Percentiles rank a stretch among this genome's conserved stretches.
Evolutionary conservation across 2,329 filamentous ascomycete genomes (phyloP).

Genomic region (Aspergillus vadensis): DNA sequence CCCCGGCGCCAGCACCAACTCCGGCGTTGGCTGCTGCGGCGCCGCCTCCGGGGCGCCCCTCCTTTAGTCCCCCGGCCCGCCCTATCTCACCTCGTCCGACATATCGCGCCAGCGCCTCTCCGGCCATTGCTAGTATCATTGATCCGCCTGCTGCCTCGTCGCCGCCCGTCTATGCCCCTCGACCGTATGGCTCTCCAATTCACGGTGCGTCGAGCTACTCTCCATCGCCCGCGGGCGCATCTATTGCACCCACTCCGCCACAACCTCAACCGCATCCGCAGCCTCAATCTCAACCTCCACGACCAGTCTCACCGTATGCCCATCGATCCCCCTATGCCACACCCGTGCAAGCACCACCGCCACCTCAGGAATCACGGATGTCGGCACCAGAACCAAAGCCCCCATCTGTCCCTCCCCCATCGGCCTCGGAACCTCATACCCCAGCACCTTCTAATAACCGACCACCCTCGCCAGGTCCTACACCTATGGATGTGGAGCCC

Average conservation of each 20-base stretch:
- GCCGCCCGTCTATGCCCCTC: constrained; percentile 32
- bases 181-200: constrained; percentile 31
- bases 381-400: constrained; percentile 18
- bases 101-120: constrained; percentile 79
- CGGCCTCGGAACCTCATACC: neutral
- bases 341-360: constrained; percentile 22
- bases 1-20: constrained; percentile 27
- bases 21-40: constrained; percentile 32
- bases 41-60: constrained; percentile 11
- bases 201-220: constrained; percentile 29
- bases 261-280: constrained; percentile 28
- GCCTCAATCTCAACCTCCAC: constrained; percentile 14
- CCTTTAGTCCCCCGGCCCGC: constrained; percentile 50
- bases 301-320: constrained; percentile 25
- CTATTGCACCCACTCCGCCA: constrained; percentile 28
- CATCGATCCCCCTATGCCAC: constrained; percentile 30
- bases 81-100: constrained; percentile 52
- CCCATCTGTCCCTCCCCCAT: constrained; percentile 9
- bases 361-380: constrained; percentile 23
- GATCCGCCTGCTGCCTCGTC: constrained; percentile 58
- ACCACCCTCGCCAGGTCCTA: constrained; percentile 24
- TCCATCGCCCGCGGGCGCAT: constrained; percentile 29
- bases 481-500: constrained; percentile 40
- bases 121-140: constrained; percentile 87
- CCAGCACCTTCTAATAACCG: constrained; percentile 20